Base-by-base conservation (phyloP, 228 moss, liverwort and hornwort genomes). In the Sphagnum magellanicum region DNA sequence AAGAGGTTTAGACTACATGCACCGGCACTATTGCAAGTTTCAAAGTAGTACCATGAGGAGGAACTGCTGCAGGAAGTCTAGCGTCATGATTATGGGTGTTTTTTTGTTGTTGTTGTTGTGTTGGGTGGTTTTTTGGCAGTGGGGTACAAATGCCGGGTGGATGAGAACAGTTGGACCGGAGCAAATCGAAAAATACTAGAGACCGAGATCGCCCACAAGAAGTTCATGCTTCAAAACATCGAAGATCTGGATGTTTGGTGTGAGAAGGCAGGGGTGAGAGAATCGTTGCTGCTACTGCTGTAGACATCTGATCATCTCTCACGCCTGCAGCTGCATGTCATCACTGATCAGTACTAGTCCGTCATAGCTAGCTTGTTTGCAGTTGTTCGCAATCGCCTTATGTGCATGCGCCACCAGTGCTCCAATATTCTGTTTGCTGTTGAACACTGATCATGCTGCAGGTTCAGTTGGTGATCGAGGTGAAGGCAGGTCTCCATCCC, bases 101-200 rank as follows among this genome's bases (percentile, higher is more conserved):
- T 61, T 46, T 16, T 15, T 61, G n/a, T 61, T 16, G 6, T 8
- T 16, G 6, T 16, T 16, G 61, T 62, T 62, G 14, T 16, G 61
- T 8, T 16, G 61, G 10, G 8, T 62, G 47, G 61, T 16, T 16
- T 16, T 62, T 62, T 62, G 61, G 79, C 85, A 85, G 85, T 86
- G 86, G 86, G 86, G 17, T 86, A 86, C 72, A 86, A 86, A 62
- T 82, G 82, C 66, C 71, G 80, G 6, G 73, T 86, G 78, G 86
- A 86, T 11, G 86, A 86, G 72, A 86, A 86, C 71, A 79, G 79
- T 3, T 86, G 86, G 86, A 77, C 79, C 6, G 86, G 86, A 9
- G 86, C 86, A 0, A 86, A 86, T 55, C 75, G 77, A 9, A 82
- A 47, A 62, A 86, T 83, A 6, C 51, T 86, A 11, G 86, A 86